A percentile compares a stretch with the other conserved stretches of the same genome.
These are phyloP conservation scores for Trametes cingulata DNA, from an alignment of 768 basidiomycete species.

Conservation along the genomic window DNA sequence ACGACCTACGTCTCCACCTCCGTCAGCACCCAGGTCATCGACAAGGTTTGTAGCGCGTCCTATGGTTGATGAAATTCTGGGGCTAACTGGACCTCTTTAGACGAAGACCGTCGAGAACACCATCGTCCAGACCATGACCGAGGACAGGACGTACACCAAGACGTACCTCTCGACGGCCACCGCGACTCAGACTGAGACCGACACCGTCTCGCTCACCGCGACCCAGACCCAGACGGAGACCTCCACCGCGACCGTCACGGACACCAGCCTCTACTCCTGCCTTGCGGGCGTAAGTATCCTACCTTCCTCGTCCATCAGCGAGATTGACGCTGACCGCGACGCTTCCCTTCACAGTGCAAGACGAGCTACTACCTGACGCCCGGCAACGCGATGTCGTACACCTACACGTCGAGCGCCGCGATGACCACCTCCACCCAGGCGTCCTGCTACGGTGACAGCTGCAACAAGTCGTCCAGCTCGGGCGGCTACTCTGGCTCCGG, in stretches of 20 bases:
- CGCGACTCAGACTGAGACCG: constrained; percentile 44
- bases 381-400: constrained; percentile 56
- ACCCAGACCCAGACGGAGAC: constrained; percentile 54
- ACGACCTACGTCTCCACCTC: constrained; percentile 59
- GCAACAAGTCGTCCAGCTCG: constrained; percentile 14
- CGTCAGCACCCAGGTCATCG: constrained; percentile 56
- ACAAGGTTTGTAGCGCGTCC: constrained; percentile 45
- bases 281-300: constrained; percentile 15
- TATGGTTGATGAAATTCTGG: neutral
- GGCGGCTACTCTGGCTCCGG: neutral
- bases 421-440: constrained; percentile 15
- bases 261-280: constrained; percentile 34
- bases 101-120: constrained; percentile 62
- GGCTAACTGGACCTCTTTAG: constrained; percentile 29
- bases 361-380: constrained; percentile 50
- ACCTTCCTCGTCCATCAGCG: neutral
- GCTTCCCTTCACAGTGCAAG: constrained; percentile 50
- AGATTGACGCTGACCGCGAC: neutral
- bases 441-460: constrained; percentile 2
- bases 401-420: constrained; percentile 30
- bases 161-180: constrained; percentile 52
- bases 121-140: constrained; percentile 51
- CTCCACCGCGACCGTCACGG: constrained; percentile 40
- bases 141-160: constrained; percentile 48
- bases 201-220: constrained; percentile 37